phyloP scores from a whole-genome alignment of 768 basidiomycete species.

The Suillus alpinus region DNA sequence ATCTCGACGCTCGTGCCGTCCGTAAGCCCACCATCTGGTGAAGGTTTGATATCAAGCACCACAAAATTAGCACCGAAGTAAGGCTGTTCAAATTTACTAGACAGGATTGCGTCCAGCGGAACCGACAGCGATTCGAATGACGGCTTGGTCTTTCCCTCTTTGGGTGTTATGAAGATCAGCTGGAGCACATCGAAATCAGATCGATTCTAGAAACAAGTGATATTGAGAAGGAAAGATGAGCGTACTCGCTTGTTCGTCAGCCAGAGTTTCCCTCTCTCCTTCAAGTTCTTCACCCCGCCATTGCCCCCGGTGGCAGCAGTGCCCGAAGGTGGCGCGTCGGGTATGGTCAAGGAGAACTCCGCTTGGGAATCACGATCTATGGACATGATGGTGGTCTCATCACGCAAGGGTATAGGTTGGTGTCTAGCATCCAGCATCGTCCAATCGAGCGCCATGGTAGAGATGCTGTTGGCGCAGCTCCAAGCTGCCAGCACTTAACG shows the following conservation, averaged over 20 bases:
- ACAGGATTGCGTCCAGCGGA: slow-evolving; percentile 61
- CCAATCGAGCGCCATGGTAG: slow-evolving; percentile 76
- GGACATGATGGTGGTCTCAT: slow-evolving; percentile 57
- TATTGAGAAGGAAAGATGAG: not conserved
- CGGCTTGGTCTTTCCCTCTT: slow-evolving; percentile 21
- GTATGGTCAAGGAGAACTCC: slow-evolving; percentile 57
- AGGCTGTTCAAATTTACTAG: slow-evolving; percentile 75
- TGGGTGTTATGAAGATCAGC: slow-evolving; percentile 59
- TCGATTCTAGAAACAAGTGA: slow-evolving; percentile 6
- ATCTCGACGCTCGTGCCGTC: slow-evolving; percentile 65
- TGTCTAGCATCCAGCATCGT: slow-evolving; percentile 57
- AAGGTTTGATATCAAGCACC: slow-evolving; percentile 62
- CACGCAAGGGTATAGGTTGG: slow-evolving; percentile 59
- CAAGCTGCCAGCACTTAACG: not conserved
- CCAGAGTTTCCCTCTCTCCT: slow-evolving; percentile 54
- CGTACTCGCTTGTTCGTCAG: slow-evolving; percentile 76
- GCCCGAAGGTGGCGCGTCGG: slow-evolving; percentile 46
- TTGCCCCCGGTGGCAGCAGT: slow-evolving; percentile 48
- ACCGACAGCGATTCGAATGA: slow-evolving; percentile 46
- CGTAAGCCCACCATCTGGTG: slow-evolving; percentile 63
- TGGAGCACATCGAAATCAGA: slow-evolving; percentile 25
- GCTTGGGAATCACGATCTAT: slow-evolving; percentile 47
- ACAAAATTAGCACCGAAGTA: slow-evolving; percentile 69
- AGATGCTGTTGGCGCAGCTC: slow-evolving; percentile 1
- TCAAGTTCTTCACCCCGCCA: slow-evolving; percentile 54